Evolutionary conservation across 2,329 filamentous ascomycete genomes (phyloP).

Genomic region (Orbilia javanica): DNA sequence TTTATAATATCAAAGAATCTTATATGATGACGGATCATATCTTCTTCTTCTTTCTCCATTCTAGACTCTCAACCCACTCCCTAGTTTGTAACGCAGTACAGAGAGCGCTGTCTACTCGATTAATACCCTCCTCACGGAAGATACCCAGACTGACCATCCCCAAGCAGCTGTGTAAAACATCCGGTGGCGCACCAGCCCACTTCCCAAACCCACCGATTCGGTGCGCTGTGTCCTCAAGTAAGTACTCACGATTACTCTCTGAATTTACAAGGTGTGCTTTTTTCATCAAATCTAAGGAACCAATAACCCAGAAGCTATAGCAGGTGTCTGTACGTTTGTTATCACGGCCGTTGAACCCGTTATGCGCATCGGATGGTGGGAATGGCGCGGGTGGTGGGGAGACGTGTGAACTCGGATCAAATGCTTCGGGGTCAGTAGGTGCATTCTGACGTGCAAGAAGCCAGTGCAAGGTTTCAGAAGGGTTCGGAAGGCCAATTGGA

Average conservation of each 20-base stretch:
- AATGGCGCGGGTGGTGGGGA: slow-evolving; percentile 36
- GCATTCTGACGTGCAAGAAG: slow-evolving; percentile 72
- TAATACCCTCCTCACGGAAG: slow-evolving; percentile 77
- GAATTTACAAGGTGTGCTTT: slow-evolving; percentile 72
- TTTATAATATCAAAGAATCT: slow-evolving; percentile 1
- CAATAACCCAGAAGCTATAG: slow-evolving; percentile 92
- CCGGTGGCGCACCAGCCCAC: slow-evolving; percentile 67
- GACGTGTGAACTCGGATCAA: slow-evolving; percentile 63
- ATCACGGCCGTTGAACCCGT: slow-evolving; percentile 86
- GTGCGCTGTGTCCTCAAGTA: slow-evolving; percentile 89
- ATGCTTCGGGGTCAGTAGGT: slow-evolving; percentile 64
- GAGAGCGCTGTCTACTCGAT: slow-evolving; percentile 78
- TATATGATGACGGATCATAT: not conserved
- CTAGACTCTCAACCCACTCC: slow-evolving; percentile 68
- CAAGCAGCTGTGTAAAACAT: slow-evolving; percentile 89
- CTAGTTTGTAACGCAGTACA: slow-evolving; percentile 77
- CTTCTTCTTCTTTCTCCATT: slow-evolving; percentile 60
- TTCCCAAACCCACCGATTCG: slow-evolving; percentile 86
- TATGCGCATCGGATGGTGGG: slow-evolving; percentile 16
- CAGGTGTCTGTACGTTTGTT: slow-evolving; percentile 96
- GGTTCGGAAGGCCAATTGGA: slow-evolving; percentile 66
- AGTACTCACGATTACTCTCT: slow-evolving; percentile 77
- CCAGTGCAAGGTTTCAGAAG: slow-evolving; percentile 68
- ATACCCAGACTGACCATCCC: slow-evolving; percentile 83
- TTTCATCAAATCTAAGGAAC: slow-evolving; percentile 70